phyloP scores from a whole-genome alignment of 345 rosid species.

The Eucalyptus sp. region DNA sequence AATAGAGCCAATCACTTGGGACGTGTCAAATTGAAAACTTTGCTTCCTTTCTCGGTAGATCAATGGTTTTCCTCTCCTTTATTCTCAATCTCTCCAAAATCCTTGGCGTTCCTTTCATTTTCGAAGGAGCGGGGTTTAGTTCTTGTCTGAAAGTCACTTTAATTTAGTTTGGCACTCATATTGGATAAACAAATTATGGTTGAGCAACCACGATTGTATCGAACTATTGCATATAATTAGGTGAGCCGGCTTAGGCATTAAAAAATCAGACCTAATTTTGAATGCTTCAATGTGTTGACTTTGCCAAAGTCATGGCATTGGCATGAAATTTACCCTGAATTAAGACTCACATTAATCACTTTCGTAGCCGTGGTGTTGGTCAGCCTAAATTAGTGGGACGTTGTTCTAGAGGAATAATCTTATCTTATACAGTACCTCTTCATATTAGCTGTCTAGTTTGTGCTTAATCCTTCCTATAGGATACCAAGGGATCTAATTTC shows the following conservation, averaged over 20 bases:
- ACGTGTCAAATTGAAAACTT: not conserved
- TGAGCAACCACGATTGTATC: not conserved
- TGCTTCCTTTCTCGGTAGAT: not conserved
- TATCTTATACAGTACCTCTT: not conserved
- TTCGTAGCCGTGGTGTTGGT: not conserved
- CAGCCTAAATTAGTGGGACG: not conserved
- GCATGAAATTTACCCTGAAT: not conserved
- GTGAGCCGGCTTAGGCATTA: not conserved
- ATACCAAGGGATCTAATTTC: not conserved
- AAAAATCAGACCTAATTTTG: not conserved
- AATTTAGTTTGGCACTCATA: not conserved
- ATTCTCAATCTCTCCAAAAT: not conserved
- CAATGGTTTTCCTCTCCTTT: not conserved
- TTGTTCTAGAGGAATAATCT: not conserved
- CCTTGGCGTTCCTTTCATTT: not conserved
- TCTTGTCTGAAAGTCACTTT: not conserved
- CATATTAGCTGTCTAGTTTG: not conserved
- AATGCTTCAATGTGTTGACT: not conserved
- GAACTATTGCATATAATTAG: not conserved
- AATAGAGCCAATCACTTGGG: not conserved
- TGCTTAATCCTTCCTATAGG: not conserved
- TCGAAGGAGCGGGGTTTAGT: not conserved
- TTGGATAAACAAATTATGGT: not conserved
- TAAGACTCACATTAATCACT: not conserved
- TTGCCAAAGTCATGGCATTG: not conserved